Evolutionary conservation across 148 eudicot species (phyloP).

Genomic region (Silene latifolia): DNA sequence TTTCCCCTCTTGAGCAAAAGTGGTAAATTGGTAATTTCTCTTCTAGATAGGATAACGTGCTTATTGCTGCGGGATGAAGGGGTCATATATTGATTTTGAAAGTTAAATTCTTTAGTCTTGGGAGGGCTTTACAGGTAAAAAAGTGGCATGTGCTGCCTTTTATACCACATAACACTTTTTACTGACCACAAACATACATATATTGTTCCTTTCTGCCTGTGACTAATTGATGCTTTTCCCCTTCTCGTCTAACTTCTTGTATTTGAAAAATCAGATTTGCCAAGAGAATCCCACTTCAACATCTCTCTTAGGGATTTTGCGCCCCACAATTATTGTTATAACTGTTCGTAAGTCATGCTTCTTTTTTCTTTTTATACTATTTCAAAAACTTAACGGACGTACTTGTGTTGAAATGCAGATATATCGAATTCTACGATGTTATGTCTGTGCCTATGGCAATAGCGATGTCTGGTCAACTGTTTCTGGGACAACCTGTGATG

Average conservation of each 20-base stretch:
- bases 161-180: neutral
- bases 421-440: constrained; percentile 84
- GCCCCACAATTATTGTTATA: constrained; percentile 31
- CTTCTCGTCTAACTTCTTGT: constrained; percentile 33
- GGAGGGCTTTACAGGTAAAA: neutral
- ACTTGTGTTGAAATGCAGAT: constrained; percentile 49
- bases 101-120: neutral
- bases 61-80: neutral
- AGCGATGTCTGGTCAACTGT: constrained; percentile 83
- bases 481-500: constrained; percentile 96
- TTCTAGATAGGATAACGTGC: neutral
- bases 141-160: constrained; percentile 1
- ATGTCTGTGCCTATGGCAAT: constrained; percentile 99
- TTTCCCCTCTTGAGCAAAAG: neutral
- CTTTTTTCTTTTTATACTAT: constrained; percentile 11
- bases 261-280: constrained; percentile 39
- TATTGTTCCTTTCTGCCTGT: neutral
- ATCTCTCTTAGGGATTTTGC: constrained; percentile 37
- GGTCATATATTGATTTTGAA: neutral
- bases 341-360: constrained; percentile 38
- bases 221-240: neutral
- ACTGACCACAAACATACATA: neutral
- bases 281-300: constrained; percentile 46
- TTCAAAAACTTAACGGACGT: constrained; percentile 19
- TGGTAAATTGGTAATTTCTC: neutral